A percentile compares a stretch with the other conserved stretches of the same genome.
phyloP scores from a whole-genome alignment of 2,329 filamentous ascomycete genomes.

The Fusarium nodosum region DNA sequence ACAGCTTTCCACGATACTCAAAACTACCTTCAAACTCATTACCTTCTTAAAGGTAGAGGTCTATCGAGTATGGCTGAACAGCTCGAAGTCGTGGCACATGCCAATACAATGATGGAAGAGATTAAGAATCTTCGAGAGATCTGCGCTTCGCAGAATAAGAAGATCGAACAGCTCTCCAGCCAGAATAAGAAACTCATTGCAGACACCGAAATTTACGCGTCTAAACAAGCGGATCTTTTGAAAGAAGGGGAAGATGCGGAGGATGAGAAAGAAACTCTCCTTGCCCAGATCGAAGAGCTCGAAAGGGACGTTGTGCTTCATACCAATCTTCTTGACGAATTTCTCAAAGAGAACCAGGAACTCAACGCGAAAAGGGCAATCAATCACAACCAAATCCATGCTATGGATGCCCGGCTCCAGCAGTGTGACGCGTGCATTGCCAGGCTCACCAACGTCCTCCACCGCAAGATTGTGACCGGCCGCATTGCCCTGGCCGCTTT shows the following conservation, averaged over 20 bases:
- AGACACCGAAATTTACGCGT: rapidly evolving
- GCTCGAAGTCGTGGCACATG: background rate
- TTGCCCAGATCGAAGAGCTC: background rate
- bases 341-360: too few relatives aligned
- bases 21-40: background rate
- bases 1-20: background rate
- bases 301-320: too few relatives aligned
- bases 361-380: too few relatives aligned
- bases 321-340: too few relatives aligned
- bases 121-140: background rate
- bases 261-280: background rate
- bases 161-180: conserved; percentile 9
- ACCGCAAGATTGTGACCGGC: conserved; percentile 2
- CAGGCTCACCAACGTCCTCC: conserved; percentile 16
- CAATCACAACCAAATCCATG: too few relatives aligned
- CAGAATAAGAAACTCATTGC: background rate
- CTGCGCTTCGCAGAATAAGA: conserved; percentile 1
- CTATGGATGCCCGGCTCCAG: too few relatives aligned
- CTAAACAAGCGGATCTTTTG: too few relatives aligned
- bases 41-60: too few relatives aligned
- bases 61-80: background rate
- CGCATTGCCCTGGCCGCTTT: conserved; percentile 16
- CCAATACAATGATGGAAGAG: background rate
- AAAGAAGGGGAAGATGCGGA: too few relatives aligned
- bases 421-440: too few relatives aligned